Evolutionary conservation across 1,139 yeast species (phyloP).

Genomic region (Meyerozyma sp.): DNA sequence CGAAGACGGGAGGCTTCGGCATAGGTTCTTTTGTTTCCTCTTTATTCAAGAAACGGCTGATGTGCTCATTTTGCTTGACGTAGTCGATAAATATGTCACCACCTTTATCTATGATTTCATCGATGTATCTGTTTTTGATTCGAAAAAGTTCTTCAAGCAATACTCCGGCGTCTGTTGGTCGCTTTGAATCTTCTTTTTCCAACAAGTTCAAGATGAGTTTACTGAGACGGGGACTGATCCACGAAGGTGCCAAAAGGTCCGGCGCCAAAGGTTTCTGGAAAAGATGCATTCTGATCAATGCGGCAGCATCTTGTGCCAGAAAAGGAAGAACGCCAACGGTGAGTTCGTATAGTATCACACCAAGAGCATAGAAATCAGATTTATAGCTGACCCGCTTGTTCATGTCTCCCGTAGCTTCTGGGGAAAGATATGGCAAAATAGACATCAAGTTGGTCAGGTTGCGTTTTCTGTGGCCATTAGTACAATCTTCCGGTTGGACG

Average conservation of each 20-base stretch:
- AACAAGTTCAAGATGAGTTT: conserved; percentile 39
- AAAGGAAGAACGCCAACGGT: conserved; percentile 45
- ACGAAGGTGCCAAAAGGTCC: conserved; percentile 21
- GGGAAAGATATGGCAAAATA: conserved; percentile 46
- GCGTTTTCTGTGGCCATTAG: conserved; percentile 25
- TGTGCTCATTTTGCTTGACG: conserved; percentile 6
- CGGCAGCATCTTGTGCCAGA: conserved; percentile 35
- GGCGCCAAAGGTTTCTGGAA: conserved; percentile 40
- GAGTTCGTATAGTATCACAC: conserved; percentile 46
- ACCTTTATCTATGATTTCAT: conserved; percentile 2
- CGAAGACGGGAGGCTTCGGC: conserved; percentile 16
- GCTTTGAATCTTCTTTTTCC: conserved; percentile 36
- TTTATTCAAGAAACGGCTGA: conserved; percentile 4
- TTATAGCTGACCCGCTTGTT: conserved; percentile 40
- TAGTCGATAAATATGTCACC: conserved; percentile 6
- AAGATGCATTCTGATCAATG: conserved; percentile 38
- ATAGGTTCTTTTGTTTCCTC: conserved; percentile 3
- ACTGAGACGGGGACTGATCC: conserved; percentile 35
- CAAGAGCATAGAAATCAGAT: conserved; percentile 48
- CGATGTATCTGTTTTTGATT: conserved; percentile 17
- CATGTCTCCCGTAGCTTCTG: conserved; percentile 44
- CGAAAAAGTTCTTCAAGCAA: conserved; percentile 33
- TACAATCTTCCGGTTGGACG: conserved; percentile 38
- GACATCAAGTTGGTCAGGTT: conserved; percentile 27
- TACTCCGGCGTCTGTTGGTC: conserved; percentile 36